phyloP scores from a whole-genome alignment of 148 eudicot species.

The Vaccinium vitisidaea region DNA sequence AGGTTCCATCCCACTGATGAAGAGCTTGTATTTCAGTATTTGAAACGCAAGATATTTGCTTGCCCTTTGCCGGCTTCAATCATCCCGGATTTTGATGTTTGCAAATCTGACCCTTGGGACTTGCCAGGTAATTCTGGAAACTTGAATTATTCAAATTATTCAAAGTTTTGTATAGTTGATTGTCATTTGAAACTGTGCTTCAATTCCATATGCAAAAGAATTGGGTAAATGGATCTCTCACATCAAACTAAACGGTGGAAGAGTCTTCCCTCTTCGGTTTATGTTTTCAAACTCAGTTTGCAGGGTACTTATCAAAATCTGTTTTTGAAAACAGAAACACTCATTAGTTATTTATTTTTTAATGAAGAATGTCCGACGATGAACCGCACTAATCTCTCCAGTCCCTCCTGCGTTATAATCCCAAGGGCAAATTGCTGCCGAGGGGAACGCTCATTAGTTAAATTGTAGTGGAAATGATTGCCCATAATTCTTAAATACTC shows the following conservation, averaged over 20 bases:
- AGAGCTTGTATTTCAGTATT: conserved; percentile 77
- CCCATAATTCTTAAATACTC: neutral
- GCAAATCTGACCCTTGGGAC: conserved; percentile 96
- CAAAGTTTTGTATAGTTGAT: too few species aligned
- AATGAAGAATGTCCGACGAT: too few species aligned
- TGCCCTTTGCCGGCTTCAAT: conserved; percentile 86
- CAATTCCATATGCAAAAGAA: neutral
- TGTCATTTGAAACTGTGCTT: neutral
- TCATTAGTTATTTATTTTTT: too few species aligned
- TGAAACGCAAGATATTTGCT: conserved; percentile 59
- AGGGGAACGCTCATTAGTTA: neutral
- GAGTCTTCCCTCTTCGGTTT: neutral
- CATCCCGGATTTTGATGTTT: conserved; percentile 78
- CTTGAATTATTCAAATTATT: neutral
- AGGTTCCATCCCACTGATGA: conserved; percentile 91
- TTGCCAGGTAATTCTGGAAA: conserved; percentile 60
- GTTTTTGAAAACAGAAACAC: neutral
- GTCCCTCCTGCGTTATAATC: too few species aligned
- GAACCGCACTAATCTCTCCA: too few species aligned
- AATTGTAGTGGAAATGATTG: neutral
- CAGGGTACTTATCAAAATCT: neutral
- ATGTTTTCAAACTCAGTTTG: neutral
- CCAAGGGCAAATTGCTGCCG: too few species aligned
- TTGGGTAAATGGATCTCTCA: neutral
- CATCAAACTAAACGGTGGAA: neutral